phyloP scores from a whole-genome alignment of 352 stramenopile genomes.

The Blastocystis sp. region DNA sequence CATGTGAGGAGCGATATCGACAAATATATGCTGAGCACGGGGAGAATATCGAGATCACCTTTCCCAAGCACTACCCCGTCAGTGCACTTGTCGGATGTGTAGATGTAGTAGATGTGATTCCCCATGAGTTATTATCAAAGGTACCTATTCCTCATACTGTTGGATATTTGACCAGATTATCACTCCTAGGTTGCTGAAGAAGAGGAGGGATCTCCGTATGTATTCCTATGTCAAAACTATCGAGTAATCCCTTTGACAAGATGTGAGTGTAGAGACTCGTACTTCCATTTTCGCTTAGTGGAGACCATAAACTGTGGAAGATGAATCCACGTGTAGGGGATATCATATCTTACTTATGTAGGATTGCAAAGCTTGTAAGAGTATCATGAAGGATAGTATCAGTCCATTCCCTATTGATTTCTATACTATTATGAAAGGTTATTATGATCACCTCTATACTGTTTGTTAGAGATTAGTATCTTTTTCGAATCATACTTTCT shows the following conservation, averaged over 20 bases:
- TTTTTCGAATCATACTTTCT: no score
- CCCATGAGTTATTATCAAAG: not conserved
- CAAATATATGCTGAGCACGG: constrained; percentile 21
- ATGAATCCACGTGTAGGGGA: constrained; percentile 9
- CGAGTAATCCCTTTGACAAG: not conserved
- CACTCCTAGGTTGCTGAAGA: constrained; percentile 1
- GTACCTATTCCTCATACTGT: constrained; percentile 10
- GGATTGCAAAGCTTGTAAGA: constrained; percentile 39
- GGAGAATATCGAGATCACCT: not conserved
- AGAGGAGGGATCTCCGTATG: constrained; percentile 28
- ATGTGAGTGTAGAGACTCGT: not conserved
- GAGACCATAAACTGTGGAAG: constrained; percentile 56
- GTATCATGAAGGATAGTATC: constrained; percentile 40
- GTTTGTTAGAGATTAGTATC: not conserved
- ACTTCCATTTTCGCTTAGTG: constrained; percentile 22
- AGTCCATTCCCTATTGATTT: constrained; percentile 43
- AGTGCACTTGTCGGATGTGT: constrained; percentile 29
- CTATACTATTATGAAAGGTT: not conserved
- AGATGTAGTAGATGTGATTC: constrained; percentile 45
- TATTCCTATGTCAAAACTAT: constrained; percentile 56
- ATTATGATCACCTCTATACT: not conserved
- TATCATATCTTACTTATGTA: not conserved
- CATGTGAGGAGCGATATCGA: constrained; percentile 29
- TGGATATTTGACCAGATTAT: not conserved
- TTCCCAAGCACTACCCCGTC: constrained; percentile 53